Percentiles rank a stretch among this genome's conserved stretches.
phyloP scores from a whole-genome alignment of 306 rosid genomes.

The Pyrus communis region DNA sequence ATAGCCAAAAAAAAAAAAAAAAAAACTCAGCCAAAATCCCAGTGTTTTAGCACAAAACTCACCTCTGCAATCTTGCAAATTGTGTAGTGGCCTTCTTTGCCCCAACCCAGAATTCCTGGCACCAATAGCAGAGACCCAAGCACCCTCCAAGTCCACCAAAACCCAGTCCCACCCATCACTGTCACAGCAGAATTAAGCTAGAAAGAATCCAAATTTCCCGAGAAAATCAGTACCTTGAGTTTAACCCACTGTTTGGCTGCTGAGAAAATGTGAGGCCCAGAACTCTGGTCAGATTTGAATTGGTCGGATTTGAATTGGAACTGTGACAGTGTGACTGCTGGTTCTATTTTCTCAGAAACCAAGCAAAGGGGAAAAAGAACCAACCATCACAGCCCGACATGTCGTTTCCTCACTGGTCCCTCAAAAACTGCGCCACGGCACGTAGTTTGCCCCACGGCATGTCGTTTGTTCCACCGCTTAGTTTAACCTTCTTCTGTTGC shows the following conservation, averaged over 20 bases:
- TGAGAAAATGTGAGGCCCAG: neutral
- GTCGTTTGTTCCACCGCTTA: neutral
- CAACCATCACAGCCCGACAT: neutral
- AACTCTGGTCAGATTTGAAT: neutral
- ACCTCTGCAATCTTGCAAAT: conserved; percentile 76
- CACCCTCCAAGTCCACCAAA: conserved; percentile 10
- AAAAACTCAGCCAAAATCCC: too few species aligned
- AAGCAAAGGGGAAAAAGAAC: neutral
- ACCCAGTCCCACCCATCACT: conserved; percentile 19
- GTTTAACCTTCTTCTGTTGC: neutral
- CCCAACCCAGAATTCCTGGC: conserved; percentile 65
- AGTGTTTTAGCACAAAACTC: conserved; percentile 14
- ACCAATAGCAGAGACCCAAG: conserved; percentile 35
- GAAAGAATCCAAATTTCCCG: neutral
- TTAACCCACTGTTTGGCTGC: neutral
- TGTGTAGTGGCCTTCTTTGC: conserved; percentile 75
- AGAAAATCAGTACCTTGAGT: neutral
- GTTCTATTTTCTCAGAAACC: neutral
- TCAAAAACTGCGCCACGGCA: neutral
- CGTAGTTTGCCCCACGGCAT: neutral
- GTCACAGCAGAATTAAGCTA: neutral
- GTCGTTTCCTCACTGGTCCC: neutral
- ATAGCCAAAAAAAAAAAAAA: too few species aligned
- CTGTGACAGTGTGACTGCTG: neutral
- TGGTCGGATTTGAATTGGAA: neutral